These are phyloP conservation scores for Diplodia sapinea DNA, from an alignment of 2,329 filamentous ascomycete genomes.

Conservation along the genomic window DNA sequence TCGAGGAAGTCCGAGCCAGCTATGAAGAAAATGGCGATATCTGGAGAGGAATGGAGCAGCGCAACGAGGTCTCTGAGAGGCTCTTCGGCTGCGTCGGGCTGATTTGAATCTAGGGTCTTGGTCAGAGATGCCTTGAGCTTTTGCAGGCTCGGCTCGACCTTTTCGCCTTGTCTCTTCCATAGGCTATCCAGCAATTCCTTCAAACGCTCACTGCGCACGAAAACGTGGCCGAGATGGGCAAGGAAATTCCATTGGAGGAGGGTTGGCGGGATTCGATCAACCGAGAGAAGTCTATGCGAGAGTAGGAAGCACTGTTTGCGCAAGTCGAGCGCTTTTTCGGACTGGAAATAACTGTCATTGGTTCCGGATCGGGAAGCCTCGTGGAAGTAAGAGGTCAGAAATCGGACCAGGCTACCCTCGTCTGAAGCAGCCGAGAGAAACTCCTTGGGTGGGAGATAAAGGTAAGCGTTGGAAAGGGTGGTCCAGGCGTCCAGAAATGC, in stretches of 20 bases:
- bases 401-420: slow-evolving; percentile 65
- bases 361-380: slow-evolving; percentile 52
- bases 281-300: slow-evolving; percentile 61
- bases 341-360: slow-evolving; percentile 33
- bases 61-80: slow-evolving; percentile 66
- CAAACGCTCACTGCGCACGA: slow-evolving; percentile 66
- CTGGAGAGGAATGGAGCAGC: slow-evolving; percentile 66
- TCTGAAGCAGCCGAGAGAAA: slow-evolving; percentile 60
- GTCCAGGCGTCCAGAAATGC: slow-evolving; percentile 79
- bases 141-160: slow-evolving; percentile 63
- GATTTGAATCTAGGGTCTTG: slow-evolving; percentile 66
- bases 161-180: slow-evolving; percentile 59
- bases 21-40: slow-evolving; percentile 68
- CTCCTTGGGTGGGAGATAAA: slow-evolving; percentile 63
- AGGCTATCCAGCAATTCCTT: slow-evolving; percentile 56
- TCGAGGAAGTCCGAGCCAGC: slow-evolving; percentile 89
- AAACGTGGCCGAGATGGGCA: slow-evolving; percentile 69
- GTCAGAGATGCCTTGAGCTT: slow-evolving; percentile 68
- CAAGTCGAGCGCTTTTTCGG: slow-evolving; percentile 56
- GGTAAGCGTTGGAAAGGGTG: slow-evolving; percentile 67
- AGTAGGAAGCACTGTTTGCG: slow-evolving; percentile 70
- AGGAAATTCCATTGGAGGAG: slow-evolving; percentile 72
- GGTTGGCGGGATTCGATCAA: slow-evolving; percentile 51
- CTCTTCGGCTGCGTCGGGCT: slow-evolving; percentile 61
- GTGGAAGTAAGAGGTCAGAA: slow-evolving; percentile 70